Conservation (phyloP, 31 red algal genomes). For the Bonnemaisonia californica region DNA sequence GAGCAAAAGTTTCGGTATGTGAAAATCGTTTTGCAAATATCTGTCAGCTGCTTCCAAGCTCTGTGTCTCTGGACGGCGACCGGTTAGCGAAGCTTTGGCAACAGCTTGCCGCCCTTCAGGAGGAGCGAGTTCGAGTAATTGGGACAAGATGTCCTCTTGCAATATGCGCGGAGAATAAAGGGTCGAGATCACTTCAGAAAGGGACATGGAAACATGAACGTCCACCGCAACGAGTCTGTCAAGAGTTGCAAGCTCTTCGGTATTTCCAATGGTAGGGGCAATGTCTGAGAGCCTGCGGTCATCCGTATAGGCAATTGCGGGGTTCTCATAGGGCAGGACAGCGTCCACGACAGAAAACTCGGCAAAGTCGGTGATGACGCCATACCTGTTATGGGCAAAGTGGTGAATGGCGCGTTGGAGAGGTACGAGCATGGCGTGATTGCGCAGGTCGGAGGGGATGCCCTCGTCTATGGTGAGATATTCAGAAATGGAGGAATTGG, state of each 20-base stretch:
- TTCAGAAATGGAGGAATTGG: background rate
- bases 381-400: background rate
- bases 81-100: constrained; percentile 45
- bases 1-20: constrained; percentile 55
- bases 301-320: too few relatives aligned
- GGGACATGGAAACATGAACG: constrained; percentile 39
- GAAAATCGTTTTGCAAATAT: constrained; percentile 33
- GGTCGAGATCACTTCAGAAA: constrained; percentile 45
- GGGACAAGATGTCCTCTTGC: constrained; percentile 36
- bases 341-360: constrained; percentile 50
- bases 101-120: background rate
- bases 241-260: constrained; percentile 34
- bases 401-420: background rate
- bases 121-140: background rate
- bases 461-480: background rate
- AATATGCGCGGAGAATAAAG: constrained; percentile 45
- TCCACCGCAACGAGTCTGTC: constrained; percentile 50
- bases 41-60: constrained; percentile 7
- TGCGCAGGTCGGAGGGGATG: background rate
- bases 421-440: constrained; percentile 31
- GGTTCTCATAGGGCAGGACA: too few relatives aligned
- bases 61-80: constrained; percentile 22
- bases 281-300: background rate
- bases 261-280: constrained; percentile 34
- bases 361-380: constrained; percentile 34